Conservation (phyloP, 257 asterid genomes). For the Vinca minor region DNA sequence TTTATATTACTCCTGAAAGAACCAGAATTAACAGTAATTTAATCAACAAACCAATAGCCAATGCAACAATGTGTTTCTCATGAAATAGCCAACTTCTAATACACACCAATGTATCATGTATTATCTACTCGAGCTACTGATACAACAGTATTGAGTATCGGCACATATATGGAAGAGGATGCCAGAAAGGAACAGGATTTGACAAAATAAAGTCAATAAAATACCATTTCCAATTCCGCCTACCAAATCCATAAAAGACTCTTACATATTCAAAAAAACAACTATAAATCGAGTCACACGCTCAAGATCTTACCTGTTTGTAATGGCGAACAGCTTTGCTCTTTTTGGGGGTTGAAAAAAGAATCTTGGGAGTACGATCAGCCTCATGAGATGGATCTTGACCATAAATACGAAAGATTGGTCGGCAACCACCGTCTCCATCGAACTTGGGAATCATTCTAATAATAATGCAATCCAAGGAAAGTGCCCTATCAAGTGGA, state of each 20-base stretch:
- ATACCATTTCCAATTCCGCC: too few species aligned
- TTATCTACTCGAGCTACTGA: too few species aligned
- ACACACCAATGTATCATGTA: too few species aligned
- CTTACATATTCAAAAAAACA: too few species aligned
- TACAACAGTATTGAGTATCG: too few species aligned
- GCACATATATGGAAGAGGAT: too few species aligned
- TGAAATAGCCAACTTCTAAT: too few species aligned
- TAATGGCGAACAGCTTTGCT: slow-evolving; percentile 63
- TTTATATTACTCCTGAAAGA: not conserved
- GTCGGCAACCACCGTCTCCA: slow-evolving; percentile 80
- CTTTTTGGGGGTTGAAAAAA: slow-evolving; percentile 72
- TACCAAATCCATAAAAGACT: not conserved
- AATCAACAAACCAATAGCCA: too few species aligned
- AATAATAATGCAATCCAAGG: slow-evolving; percentile 76
- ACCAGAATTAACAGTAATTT: not conserved
- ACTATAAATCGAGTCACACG: not conserved
- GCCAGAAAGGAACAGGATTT: not conserved
- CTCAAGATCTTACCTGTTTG: slow-evolving; percentile 54
- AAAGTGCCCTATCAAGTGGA: slow-evolving; percentile 79
- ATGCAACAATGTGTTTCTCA: too few species aligned
- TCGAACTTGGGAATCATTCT: slow-evolving; percentile 82
- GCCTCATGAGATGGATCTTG: slow-evolving; percentile 58
- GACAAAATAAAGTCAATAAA: not conserved
- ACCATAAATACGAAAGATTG: slow-evolving; percentile 78
- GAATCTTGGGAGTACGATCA: slow-evolving; percentile 68